These are phyloP conservation scores for Furcasterigmium furcatum DNA, from an alignment of 2,329 filamentous ascomycete genomes.

Conservation along the genomic window DNA sequence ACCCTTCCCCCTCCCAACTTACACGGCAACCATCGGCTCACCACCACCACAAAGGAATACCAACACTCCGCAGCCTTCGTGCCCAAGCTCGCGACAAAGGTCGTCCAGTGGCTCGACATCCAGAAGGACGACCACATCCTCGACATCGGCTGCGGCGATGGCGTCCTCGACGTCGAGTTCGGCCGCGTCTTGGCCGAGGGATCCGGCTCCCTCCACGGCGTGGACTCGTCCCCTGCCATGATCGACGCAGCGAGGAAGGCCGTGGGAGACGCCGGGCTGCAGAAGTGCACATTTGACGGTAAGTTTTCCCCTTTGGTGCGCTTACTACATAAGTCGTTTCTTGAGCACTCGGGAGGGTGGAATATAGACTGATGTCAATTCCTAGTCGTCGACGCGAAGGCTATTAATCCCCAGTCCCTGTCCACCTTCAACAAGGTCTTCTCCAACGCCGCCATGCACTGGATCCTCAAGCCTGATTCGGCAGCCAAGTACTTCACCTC, in stretches of 20 bases:
- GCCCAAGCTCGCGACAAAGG: conserved; percentile 56
- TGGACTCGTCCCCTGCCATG: conserved; percentile 58
- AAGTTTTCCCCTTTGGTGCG: background rate
- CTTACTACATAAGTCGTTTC: background rate
- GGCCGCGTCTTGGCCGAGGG: conserved; percentile 41
- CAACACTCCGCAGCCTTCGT: conserved; percentile 61
- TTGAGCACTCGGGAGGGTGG: background rate
- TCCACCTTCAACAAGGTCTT: conserved; percentile 52
- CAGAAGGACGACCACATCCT: conserved; percentile 55
- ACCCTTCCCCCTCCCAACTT: conserved; percentile 8
- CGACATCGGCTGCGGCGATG: conserved; percentile 64
- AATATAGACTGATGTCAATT: background rate
- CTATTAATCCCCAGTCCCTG: conserved; percentile 22
- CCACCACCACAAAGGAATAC: conserved; percentile 44
- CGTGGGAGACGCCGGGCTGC: conserved; percentile 26
- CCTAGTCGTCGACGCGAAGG: conserved; percentile 43
- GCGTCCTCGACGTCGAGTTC: conserved; percentile 54
- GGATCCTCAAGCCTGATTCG: conserved; percentile 50
- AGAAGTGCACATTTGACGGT: conserved; percentile 43
- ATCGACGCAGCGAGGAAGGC: conserved; percentile 46
- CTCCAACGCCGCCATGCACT: conserved; percentile 65
- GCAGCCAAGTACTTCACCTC: conserved; percentile 49
- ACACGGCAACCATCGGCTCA: conserved; percentile 7
- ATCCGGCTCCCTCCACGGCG: conserved; percentile 47
- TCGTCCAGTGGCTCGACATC: conserved; percentile 56